Percentiles rank a stretch among this genome's conserved stretches.
Conservation (phyloP, 192 early-diverging fungal species). For the Helicostylum pulchrum region DNA sequence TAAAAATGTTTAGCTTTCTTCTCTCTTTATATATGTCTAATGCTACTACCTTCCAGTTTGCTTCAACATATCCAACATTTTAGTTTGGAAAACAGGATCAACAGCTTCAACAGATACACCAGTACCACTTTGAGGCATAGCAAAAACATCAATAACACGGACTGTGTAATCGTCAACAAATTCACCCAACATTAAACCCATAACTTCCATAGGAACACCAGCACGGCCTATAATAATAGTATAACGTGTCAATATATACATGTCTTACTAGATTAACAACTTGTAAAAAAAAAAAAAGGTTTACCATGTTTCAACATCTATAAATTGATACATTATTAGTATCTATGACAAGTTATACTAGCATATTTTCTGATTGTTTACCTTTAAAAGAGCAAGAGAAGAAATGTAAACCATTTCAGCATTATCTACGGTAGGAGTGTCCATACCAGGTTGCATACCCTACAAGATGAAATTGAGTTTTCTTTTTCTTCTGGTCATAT, state of each 20-base stretch:
- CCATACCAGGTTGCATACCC: constrained; percentile 62
- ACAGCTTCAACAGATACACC: constrained; percentile 99
- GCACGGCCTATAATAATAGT: constrained; percentile 73
- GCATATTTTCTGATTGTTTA: not conserved
- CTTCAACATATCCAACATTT: constrained; percentile 99
- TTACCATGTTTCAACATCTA: constrained; percentile 88
- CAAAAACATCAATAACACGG: constrained; percentile 98
- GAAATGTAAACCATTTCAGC: constrained; percentile 99
- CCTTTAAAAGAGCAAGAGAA: constrained; percentile 92
- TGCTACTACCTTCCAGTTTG: constrained; percentile 85
- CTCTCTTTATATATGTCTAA: not conserved
- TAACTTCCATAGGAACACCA: constrained; percentile 99
- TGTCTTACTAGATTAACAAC: not conserved
- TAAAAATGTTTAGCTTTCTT: not conserved
- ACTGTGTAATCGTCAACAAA: constrained; percentile 99
- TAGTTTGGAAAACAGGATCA: constrained; percentile 98
- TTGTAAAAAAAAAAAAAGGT: too few species aligned
- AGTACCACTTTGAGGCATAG: constrained; percentile 99
- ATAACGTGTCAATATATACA: not conserved
- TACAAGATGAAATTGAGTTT: not conserved
- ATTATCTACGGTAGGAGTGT: constrained; percentile 94
- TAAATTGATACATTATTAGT: constrained; percentile 1
- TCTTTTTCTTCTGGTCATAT: too few species aligned
- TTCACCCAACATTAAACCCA: constrained; percentile 99
- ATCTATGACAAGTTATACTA: not conserved